A percentile compares a stretch with the other conserved stretches of the same genome.
Evolutionary conservation across 371 early-diverging fungal species (phyloP).

Genomic region (Dinochytrium kinnereticum): DNA sequence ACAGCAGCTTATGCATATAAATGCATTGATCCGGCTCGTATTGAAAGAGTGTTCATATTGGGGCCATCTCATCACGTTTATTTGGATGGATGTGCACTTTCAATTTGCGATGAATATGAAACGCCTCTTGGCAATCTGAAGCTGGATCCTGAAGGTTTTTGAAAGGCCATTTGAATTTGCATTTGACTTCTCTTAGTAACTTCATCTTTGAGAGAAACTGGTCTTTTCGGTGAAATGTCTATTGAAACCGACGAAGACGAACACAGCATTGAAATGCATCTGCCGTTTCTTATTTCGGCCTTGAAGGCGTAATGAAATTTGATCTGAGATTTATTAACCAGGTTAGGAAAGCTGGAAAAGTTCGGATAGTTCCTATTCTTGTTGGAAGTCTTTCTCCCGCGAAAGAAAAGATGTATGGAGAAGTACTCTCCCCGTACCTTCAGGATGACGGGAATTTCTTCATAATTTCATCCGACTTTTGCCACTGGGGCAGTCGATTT

Average conservation of each 20-base stretch:
- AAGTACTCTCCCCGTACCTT: constrained; percentile 67
- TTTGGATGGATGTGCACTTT: constrained; percentile 78
- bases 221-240: constrained; percentile 70
- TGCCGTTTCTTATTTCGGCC: constrained; percentile 82
- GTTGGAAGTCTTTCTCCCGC: constrained; percentile 72
- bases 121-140: constrained; percentile 86
- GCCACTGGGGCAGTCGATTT: constrained; percentile 83
- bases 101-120: constrained; percentile 69
- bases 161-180: not conserved
- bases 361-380: constrained; percentile 82
- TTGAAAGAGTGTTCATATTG: constrained; percentile 84
- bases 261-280: constrained; percentile 95
- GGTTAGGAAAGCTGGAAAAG: constrained; percentile 27
- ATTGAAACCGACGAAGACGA: constrained; percentile 80
- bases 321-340: constrained; percentile 3
- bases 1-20: constrained; percentile 89
- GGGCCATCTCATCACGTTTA: constrained; percentile 94
- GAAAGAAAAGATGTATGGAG: constrained; percentile 56
- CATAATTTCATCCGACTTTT: constrained; percentile 93
- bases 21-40: constrained; percentile 58
- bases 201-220: constrained; percentile 63
- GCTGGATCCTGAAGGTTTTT: constrained; percentile 63
- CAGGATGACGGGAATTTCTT: constrained; percentile 72
- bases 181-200: constrained; percentile 51
- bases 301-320: constrained; percentile 68